Evolutionary conservation across 2,329 filamentous ascomycete species (phyloP).

Genomic region (Hymenotorrendiella dingleyae): DNA sequence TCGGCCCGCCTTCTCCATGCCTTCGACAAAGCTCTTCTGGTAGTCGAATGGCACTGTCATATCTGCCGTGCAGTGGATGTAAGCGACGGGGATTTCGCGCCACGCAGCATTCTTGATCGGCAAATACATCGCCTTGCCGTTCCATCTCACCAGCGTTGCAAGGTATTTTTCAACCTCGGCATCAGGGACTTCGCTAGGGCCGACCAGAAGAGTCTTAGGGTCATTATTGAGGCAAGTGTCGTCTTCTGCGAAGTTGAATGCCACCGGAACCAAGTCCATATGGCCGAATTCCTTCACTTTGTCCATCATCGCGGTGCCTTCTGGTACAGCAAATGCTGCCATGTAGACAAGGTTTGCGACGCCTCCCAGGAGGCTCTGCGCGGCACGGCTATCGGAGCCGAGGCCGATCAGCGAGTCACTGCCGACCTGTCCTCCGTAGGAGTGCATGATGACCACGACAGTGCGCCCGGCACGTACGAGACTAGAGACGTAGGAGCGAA

Average conservation of each 20-base stretch:
- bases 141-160: constrained; percentile 5
- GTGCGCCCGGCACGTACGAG: constrained; percentile 3
- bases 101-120: constrained; percentile 8
- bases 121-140: constrained; percentile 9
- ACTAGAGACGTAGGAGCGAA: constrained; percentile 5
- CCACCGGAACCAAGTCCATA: constrained; percentile 7
- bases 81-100: constrained; percentile 8
- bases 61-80: constrained; percentile 7
- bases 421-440: constrained; percentile 13
- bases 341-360: constrained; percentile 9
- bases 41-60: constrained; percentile 12
- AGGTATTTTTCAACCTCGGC: constrained; percentile 4
- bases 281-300: constrained; percentile 11
- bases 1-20: constrained; percentile 3
- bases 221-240: constrained; percentile 1
- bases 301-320: constrained; percentile 5
- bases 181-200: not conserved
- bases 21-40: constrained; percentile 8
- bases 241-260: constrained; percentile 10
- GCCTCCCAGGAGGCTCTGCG: constrained; percentile 1
- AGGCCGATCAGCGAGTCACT: constrained; percentile 8
- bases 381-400: not conserved
- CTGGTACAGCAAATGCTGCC: constrained; percentile 5
- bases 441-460: constrained; percentile 10
- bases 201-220: constrained; percentile 7